phyloP scores from a whole-genome alignment of 352 stramenopile genomes.

The Pythium phragmitis region DNA sequence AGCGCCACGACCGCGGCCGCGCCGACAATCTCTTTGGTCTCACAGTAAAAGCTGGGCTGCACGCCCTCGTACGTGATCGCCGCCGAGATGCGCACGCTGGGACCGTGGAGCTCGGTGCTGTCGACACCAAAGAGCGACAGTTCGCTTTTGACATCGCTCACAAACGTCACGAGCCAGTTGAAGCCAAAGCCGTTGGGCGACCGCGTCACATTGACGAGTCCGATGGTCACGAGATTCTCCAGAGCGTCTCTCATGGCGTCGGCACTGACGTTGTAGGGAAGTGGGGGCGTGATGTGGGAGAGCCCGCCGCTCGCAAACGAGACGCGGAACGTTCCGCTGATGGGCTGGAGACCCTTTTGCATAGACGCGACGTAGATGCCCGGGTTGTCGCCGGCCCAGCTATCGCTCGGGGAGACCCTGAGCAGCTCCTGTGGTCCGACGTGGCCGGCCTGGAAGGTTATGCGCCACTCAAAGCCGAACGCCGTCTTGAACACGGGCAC shows the following conservation, averaged over 20 bases:
- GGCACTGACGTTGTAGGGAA: conserved; percentile 89
- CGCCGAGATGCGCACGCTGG: conserved; percentile 81
- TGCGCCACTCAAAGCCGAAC: conserved; percentile 69
- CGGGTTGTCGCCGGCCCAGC: conserved; percentile 93
- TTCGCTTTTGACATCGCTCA: conserved; percentile 79
- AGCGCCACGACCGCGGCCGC: conserved; percentile 34
- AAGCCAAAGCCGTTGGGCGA: conserved; percentile 93
- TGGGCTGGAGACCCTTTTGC: conserved; percentile 86
- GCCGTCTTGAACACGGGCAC: conserved; percentile 69
- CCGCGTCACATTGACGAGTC: conserved; percentile 84
- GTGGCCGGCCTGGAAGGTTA: conserved; percentile 78
- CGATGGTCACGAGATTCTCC: conserved; percentile 87
- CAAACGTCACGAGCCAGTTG: conserved; percentile 95
- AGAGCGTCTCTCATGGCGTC: conserved; percentile 80
- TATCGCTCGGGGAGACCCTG: conserved; percentile 83
- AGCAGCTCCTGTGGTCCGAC: conserved; percentile 87
- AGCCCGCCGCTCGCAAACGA: conserved; percentile 58
- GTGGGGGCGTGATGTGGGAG: conserved; percentile 83
- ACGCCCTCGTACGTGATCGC: conserved; percentile 63
- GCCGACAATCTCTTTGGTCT: conserved; percentile 42
- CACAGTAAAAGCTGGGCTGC: conserved; percentile 79
- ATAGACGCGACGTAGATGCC: conserved; percentile 79
- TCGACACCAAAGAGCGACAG: conserved; percentile 88
- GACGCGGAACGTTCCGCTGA: conserved; percentile 91
- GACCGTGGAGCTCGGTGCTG: conserved; percentile 89